These are phyloP conservation scores for Mycena alexandri DNA, from an alignment of 768 basidiomycete genomes.

Conservation along the genomic window DNA sequence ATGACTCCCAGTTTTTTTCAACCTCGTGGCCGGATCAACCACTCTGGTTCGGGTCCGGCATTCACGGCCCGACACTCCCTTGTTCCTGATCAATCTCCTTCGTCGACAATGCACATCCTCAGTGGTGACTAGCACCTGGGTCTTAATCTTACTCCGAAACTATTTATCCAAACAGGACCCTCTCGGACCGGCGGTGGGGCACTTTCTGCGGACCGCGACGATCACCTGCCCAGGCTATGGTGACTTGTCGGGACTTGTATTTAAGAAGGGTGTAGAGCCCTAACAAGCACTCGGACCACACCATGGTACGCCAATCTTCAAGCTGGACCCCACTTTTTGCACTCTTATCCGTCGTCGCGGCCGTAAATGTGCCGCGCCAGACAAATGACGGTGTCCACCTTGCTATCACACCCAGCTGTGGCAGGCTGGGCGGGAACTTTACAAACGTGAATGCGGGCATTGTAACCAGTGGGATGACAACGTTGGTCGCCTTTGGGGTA, in stretches of 20 bases:
- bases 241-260: constrained; percentile 4
- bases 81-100: no score
- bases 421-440: constrained; percentile 52
- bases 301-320: neutral
- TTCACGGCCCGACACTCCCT: no score
- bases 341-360: constrained; percentile 5
- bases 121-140: no score
- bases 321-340: constrained; percentile 3
- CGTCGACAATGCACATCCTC: no score
- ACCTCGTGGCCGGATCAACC: no score
- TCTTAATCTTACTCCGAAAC: no score
- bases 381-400: constrained; percentile 55
- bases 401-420: constrained; percentile 61
- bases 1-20: no score
- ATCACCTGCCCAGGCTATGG: constrained; percentile 10
- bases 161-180: neutral
- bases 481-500: constrained; percentile 67
- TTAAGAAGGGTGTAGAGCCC: constrained; percentile 5
- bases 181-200: constrained; percentile 5
- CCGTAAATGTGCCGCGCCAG: constrained; percentile 14
- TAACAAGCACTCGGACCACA: constrained; percentile 1
- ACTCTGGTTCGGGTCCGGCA: no score
- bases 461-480: constrained; percentile 50
- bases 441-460: constrained; percentile 66
- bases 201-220: neutral